Evolutionary conservation across 2,329 filamentous ascomycete genomes (phyloP), one percentile per base, ranked within the genome.

Genomic region (Diaporthe batatas): DNA sequence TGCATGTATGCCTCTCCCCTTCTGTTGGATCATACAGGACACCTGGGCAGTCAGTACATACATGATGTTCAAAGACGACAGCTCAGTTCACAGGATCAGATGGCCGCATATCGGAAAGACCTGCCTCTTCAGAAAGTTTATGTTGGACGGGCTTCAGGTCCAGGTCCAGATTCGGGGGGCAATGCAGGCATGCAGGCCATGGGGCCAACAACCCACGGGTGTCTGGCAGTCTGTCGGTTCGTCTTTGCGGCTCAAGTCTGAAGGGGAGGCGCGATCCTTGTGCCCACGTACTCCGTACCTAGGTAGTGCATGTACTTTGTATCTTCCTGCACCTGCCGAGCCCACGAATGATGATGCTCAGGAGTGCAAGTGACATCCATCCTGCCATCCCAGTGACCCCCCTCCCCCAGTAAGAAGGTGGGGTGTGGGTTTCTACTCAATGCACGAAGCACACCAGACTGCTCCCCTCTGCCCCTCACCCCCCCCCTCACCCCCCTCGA

Each of bases 231-330:
- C 42, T 44, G 39, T 18, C 39, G 21, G 44, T 8, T 18, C 51
- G 59, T 36, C 44, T 34, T 49, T 67, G 62, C 62, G 62, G 62
- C 62, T 67, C 62, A 67, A 67, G n/a, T 67, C 7, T 23, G 16
- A 39, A 21, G 47, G 47, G 44, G 62, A 67, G 47, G 62, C 25
- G 62, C 47, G 62, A 67, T 67, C 62, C 62, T 67, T 67, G 62
- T 67, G 32, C 62, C 62, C 47, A 67, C 62, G 25, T 47, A 64
- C 39, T 8, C 8, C 62, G 25, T 47, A 64, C 39, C 16, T 36
- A 36, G 7, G 34, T 14, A 18, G 39, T 42, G 39, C 12, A 18
- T 42, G 39, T 42, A 42, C 39, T 42, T 47, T 64, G 59, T 64
- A 34, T 51, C 59, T 65, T 21, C n/a, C 21, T 51, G 29, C 42